Evolutionary conservation across 306 rosid genomes (phyloP).

Genomic region (Arachis hypogaea): DNA sequence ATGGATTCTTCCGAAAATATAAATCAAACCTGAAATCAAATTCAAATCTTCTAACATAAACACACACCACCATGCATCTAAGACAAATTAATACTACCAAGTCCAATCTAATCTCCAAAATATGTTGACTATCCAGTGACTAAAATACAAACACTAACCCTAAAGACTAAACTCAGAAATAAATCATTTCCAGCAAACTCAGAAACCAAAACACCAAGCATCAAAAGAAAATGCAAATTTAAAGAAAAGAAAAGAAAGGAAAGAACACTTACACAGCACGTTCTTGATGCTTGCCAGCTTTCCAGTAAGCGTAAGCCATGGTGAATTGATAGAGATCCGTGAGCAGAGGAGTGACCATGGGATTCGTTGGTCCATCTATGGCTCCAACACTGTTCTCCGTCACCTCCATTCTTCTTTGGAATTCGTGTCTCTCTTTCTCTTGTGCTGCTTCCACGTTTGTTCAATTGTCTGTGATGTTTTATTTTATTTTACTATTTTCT

Average conservation of each 20-base stretch:
- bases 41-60: constrained; percentile 16
- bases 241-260: neutral
- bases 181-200: neutral
- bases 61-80: too few species aligned
- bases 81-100: neutral
- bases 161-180: neutral
- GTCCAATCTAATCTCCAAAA: neutral
- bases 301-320: constrained; percentile 99
- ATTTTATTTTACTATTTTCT: neutral
- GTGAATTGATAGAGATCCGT: constrained; percentile 98
- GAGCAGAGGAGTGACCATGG: constrained; percentile 97
- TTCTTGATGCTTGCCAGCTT: constrained; percentile 94
- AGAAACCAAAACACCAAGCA: constrained; percentile 37
- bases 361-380: constrained; percentile 75
- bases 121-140: constrained; percentile 1
- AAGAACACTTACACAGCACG: constrained; percentile 80
- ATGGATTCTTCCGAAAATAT: constrained; percentile 95
- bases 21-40: constrained; percentile 85
- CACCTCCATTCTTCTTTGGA: constrained; percentile 51
- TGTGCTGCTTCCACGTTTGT: neutral
- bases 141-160: constrained; percentile 6
- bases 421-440: constrained; percentile 3
- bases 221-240: neutral
- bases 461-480: neutral
- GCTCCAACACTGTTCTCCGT: constrained; percentile 61